These are phyloP conservation scores for Neurospora africana DNA, from an alignment of 495 filamentous ascomycete species.

Conservation along the genomic window DNA sequence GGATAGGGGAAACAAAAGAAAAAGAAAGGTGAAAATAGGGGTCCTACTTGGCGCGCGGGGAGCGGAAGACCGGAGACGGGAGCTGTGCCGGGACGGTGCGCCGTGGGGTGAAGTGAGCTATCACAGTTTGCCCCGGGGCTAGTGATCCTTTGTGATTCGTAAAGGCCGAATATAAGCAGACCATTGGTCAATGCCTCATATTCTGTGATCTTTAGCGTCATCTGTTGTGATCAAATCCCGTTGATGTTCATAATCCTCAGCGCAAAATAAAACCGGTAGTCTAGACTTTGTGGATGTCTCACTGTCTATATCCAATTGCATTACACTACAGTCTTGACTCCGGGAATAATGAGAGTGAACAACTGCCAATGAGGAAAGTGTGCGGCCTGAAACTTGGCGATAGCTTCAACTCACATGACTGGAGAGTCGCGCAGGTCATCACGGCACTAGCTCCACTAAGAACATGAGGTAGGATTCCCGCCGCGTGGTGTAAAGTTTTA, in stretches of 20 bases:
- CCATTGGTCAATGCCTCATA: not conserved
- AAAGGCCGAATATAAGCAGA: not conserved
- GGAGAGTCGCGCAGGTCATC: not conserved
- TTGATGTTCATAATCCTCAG: not conserved
- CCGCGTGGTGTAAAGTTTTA: not conserved
- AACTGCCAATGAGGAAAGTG: not conserved
- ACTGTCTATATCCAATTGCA: not conserved
- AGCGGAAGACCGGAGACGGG: not conserved
- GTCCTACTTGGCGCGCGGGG: not conserved
- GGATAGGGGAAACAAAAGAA: not conserved
- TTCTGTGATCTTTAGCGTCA: not conserved
- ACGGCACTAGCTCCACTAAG: not conserved
- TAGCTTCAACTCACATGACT: conserved; percentile 1
- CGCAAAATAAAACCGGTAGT: not conserved
- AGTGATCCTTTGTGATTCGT: not conserved
- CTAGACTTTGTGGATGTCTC: not conserved
- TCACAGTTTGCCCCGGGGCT: not conserved
- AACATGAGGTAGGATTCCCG: not conserved
- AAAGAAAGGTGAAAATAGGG: not conserved
- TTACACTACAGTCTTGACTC: not conserved
- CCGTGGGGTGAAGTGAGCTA: not conserved
- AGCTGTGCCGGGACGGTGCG: not conserved
- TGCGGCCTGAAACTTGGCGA: not conserved
- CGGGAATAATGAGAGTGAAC: not conserved
- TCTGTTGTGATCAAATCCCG: not conserved